These are phyloP conservation scores for Aspergillus panamensis DNA, from an alignment of 495 filamentous ascomycete species.

Conservation along the genomic window DNA sequence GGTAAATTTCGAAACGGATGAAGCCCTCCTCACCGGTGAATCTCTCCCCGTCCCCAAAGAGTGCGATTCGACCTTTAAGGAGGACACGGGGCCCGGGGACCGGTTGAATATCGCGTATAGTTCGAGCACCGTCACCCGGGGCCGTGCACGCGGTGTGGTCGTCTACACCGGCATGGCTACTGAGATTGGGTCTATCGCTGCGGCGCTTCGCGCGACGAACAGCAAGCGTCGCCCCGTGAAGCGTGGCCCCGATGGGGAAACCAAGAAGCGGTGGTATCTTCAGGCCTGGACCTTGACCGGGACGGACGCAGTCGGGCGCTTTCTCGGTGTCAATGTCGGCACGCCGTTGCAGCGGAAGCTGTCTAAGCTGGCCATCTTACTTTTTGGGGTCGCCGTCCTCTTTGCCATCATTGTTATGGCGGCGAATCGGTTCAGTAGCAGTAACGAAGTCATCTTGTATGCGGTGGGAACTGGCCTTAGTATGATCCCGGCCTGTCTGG, in stretches of 20 bases:
- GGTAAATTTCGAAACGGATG: slow-evolving; percentile 70
- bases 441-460: slow-evolving; percentile 65
- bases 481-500: slow-evolving; percentile 72
- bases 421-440: slow-evolving; percentile 54
- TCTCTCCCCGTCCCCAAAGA: slow-evolving; percentile 65
- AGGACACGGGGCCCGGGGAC: slow-evolving; percentile 61
- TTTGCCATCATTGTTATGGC: slow-evolving; percentile 66
- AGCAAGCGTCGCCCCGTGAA: slow-evolving; percentile 50
- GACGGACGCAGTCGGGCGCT: slow-evolving; percentile 62
- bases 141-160: slow-evolving; percentile 63
- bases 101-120: slow-evolving; percentile 70
- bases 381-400: slow-evolving; percentile 64
- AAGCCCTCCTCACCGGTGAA: slow-evolving; percentile 72
- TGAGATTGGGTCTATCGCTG: slow-evolving; percentile 68
- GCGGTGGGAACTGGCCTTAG: slow-evolving; percentile 65
- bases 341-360: slow-evolving; percentile 67
- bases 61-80: slow-evolving; percentile 39
- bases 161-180: slow-evolving; percentile 70
- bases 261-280: slow-evolving; percentile 62
- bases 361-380: slow-evolving; percentile 64
- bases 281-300: slow-evolving; percentile 65
- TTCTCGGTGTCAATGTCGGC: slow-evolving; percentile 66
- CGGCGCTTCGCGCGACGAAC: slow-evolving; percentile 51
- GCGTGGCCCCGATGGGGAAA: slow-evolving; percentile 52
- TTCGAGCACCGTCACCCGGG: slow-evolving; percentile 68